These are phyloP conservation scores for Curvularia eragrostidis DNA, from an alignment of 2,329 filamentous ascomycete genomes.

Conservation along the genomic window DNA sequence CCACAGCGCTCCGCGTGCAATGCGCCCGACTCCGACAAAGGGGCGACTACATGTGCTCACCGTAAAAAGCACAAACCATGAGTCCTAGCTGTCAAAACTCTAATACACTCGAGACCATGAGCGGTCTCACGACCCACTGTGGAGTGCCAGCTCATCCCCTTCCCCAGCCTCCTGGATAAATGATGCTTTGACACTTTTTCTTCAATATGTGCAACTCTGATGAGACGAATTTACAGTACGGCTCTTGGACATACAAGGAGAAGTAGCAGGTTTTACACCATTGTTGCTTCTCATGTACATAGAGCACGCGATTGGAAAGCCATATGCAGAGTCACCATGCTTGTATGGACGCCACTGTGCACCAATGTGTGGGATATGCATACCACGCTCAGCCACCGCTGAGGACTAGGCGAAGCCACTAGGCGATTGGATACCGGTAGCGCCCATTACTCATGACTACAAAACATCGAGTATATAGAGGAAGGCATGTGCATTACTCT, in stretches of 20 bases:
- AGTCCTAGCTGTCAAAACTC: neutral
- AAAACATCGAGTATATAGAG: neutral
- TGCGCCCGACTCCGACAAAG: conserved; percentile 3
- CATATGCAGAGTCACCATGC: neutral
- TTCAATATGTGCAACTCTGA: neutral
- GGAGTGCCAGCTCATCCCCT: neutral
- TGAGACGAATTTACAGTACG: neutral
- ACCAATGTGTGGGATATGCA: conserved; percentile 1
- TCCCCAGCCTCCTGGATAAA: neutral
- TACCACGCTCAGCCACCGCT: conserved; percentile 5
- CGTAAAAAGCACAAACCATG: neutral
- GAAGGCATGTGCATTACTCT: neutral
- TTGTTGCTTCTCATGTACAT: neutral
- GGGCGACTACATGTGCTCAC: neutral
- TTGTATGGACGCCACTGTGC: neutral
- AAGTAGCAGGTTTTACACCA: neutral
- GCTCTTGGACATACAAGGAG: neutral
- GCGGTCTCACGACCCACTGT: neutral
- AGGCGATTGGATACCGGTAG: neutral
- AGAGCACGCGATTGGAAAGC: neutral
- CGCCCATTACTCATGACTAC: neutral
- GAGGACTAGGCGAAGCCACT: conserved; percentile 1
- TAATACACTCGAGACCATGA: neutral
- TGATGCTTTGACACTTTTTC: neutral
- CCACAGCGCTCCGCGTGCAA: conserved; percentile 8